Base-by-base conservation (phyloP, 2,329 filamentous ascomycete genomes). In the Aspergillus aculeatinus region DNA sequence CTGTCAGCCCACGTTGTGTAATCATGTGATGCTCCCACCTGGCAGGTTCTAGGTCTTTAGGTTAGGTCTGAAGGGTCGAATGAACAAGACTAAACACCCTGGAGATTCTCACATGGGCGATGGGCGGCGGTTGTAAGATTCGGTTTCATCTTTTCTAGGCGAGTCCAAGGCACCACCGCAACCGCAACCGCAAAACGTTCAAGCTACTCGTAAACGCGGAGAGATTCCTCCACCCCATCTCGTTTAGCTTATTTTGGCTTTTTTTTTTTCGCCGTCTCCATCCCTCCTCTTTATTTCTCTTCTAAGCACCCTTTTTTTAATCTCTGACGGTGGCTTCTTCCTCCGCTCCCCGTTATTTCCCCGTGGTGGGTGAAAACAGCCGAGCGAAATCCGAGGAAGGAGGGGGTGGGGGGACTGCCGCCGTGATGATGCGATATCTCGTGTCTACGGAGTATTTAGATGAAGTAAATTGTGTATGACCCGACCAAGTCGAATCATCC, bases 11-110 rank as follows among this genome's bases (percentile, higher is more conserved):
- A 71, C 65, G 67, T 70, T 70, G 69, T 60, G 60, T 61, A 65
- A 69, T 70, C 70, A 71, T 67, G 70, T 72, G 68, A 72, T 70
- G 56, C 61, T 63, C 51, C 33, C 60, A 61, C 51, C 48, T 62
- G 39, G 39, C 52, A 48, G 58, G 51, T 57, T 54, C 59, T 51
- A 31, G 31, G 33, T 51, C 29, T 29, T n/a, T 21, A 19, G 11
- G 25, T 52, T 57, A 58, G 58, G 58, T 39, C 60, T 62, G 55
- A 60, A 57, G 31, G 55, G 55, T 60, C 3, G 12, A 35, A 16
- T 35, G 4, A 12, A 35, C 12, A 33, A 12, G 5, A 35, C 33
- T 35, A 35, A 35, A 35, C 33, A 12, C 12, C 33, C 33, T 5
- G 11, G 33, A 4, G 14, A 44, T 44, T 44, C 39, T 44, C 39